Evolutionary conservation across 75 land plant species (phyloP), one percentile per base, ranked within the genome.

Genomic region (Sequoiadendron giganteum): DNA sequence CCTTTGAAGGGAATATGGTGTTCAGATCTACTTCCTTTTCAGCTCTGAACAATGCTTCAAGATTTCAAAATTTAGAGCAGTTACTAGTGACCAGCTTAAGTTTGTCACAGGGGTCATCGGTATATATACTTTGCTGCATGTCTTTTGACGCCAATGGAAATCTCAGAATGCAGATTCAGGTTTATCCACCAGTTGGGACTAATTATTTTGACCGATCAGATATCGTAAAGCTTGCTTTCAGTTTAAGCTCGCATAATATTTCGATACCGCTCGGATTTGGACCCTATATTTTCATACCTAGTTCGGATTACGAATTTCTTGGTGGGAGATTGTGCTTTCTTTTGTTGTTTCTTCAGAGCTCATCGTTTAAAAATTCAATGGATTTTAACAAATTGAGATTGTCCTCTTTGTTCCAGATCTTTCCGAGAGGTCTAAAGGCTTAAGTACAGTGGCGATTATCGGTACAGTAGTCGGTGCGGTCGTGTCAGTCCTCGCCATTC

Each of bases 211-310:
- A 86, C n/a, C 87, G 94, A 83, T 85, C 94, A 77, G 91, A 92
- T 42, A 76, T 95, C 83, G 86, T 87, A 84, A 91, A 85, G 19
- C 75, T 95, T 88, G 94, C 94, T 28, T 92, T 88, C 93, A 73
- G 81, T 15, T 85, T 95, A 85, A 93, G 91, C 85, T 91, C 92
- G 75, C 94, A 95, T 83, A 90, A 91, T 21, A 93, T 85, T 86
- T 93, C 89, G 86, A 94, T 94, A 52, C 94, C 94, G 42, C 43
- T 19, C 0, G 88, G 83, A n/a, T 95, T 95, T 89, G 96, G 96
- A 72, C 94, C 96, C 45, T 95, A 90, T 80, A 90, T 87, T 78
- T 95, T 95, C 77, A 90, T 91, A 36, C 91, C 94, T 54, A 75
- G 88, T 85, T 90, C 89, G 72, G 93, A 92, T 84, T 73, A 76